phyloP scores from a whole-genome alignment of 2,329 filamentous ascomycete genomes.

The Clonostachys rosea region DNA sequence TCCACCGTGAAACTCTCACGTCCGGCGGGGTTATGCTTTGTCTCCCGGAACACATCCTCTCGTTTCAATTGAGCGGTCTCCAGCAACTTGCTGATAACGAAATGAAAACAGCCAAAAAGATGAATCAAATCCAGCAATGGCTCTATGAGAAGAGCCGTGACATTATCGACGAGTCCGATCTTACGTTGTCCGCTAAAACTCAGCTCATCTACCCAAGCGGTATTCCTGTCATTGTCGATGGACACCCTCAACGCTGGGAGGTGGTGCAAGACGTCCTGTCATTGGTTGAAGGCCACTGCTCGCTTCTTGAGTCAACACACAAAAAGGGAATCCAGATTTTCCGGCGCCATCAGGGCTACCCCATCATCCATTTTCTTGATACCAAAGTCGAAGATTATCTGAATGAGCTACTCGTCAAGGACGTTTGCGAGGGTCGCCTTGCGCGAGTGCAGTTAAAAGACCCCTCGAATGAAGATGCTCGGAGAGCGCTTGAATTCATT shows the following conservation, averaged over 20 bases:
- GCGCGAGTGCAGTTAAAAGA: conserved; percentile 6
- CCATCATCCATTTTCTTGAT: conserved; percentile 51
- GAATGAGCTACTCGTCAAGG: conserved; percentile 26
- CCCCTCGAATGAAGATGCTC: not conserved
- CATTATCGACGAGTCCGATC: conserved; percentile 59
- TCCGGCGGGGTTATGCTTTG: conserved; percentile 48
- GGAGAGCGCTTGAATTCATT: too few species aligned
- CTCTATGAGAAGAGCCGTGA: conserved; percentile 42
- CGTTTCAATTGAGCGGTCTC: conserved; percentile 54
- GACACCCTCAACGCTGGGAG: conserved; percentile 50
- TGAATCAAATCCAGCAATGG: conserved; percentile 48
- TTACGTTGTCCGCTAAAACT: conserved; percentile 52
- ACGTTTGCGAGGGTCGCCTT: conserved; percentile 27
- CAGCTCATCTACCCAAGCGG: conserved; percentile 61
- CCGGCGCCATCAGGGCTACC: conserved; percentile 36
- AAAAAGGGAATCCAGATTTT: conserved; percentile 23
- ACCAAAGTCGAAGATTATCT: conserved; percentile 38
- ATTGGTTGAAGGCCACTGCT: conserved; percentile 28
- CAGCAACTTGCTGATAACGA: conserved; percentile 25
- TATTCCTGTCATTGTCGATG: conserved; percentile 38
- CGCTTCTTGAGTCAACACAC: conserved; percentile 32
- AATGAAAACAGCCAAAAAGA: conserved; percentile 27
- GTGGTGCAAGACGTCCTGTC: conserved; percentile 20
- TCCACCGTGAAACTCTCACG: conserved; percentile 34
- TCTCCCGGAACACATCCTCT: conserved; percentile 59